Base-by-base conservation (phyloP, 2,329 filamentous ascomycete species). In the Xylariomycetidae sp. region DNA sequence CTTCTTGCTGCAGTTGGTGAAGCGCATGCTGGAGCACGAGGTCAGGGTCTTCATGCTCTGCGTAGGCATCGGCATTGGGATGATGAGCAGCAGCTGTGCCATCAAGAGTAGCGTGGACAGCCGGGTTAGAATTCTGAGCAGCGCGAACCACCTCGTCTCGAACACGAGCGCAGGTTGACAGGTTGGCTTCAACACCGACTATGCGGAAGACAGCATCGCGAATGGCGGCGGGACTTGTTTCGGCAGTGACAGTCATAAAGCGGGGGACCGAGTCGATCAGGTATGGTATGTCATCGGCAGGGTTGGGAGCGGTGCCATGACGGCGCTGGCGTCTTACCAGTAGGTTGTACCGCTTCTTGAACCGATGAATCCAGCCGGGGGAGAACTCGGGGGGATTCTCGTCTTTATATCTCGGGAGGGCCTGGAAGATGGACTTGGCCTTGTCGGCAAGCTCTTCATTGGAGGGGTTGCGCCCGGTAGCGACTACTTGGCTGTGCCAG, bases 381-480 rank as follows among this genome's bases (percentile, higher is more conserved):
- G 74, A 78, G 52, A 80, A 80, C 53, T 80, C 75, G 29, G 75
- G 75, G 2, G 74, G 61, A n/a, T 58, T 57, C 51, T 79, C 73
- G 43, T 74, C 74, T 51, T 74, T 76, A 54, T 80, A 79, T 13
- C 74, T 71, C 12, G 74, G 74, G 17, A 80, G 61, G 46, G 74
- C 69, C 27, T 60, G 59, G 53, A 79, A 80, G 45, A 80, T 76
- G 37, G 59, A 51, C 52, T 77, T 79, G 27, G 75, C 75, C 60
- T 79, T 79, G 20, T 79, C 74, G 41, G 72, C 74, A 3, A 80
- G 63, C 54, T 79, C 74, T 46, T 80, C 75, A 52, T 80, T 80
- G 27, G 72, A 77, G 1, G 75, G 75, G 44, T 75, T 71, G 33
- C 73, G 72, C 33, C 75, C 74, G 3, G 63, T 65, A 17, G 61